Evolutionary conservation across 352 stramenopile genomes (phyloP).

Genomic region (Phytophthora melonis): DNA sequence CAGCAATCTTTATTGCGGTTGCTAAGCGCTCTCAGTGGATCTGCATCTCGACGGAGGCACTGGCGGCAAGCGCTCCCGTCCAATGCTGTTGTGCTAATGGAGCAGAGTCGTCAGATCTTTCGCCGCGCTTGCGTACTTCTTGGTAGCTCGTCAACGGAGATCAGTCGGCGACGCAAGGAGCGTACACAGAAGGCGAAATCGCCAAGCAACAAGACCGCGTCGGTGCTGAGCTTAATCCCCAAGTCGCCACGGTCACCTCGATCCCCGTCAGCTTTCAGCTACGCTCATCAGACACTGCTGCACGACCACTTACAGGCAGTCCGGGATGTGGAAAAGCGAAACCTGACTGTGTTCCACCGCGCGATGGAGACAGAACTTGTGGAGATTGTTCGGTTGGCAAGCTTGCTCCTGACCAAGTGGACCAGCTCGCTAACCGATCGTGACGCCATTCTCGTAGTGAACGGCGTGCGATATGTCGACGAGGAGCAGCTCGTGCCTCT

Average conservation of each 20-base stretch:
- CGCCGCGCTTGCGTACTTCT: conserved; percentile 65
- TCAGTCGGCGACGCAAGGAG: conserved; percentile 35
- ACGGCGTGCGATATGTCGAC: conserved; percentile 60
- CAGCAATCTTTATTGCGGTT: conserved; percentile 57
- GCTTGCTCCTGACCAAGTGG: conserved; percentile 64
- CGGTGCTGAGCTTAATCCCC: conserved; percentile 32
- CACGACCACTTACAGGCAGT: conserved; percentile 66
- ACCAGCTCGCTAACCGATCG: conserved; percentile 48
- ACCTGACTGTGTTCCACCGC: conserved; percentile 49
- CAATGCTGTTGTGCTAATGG: conserved; percentile 67
- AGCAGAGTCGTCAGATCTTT: conserved; percentile 66
- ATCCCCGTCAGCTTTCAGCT: conserved; percentile 53
- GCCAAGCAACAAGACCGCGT: conserved; percentile 17
- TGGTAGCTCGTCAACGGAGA: conserved; percentile 56
- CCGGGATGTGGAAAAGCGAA: conserved; percentile 40
- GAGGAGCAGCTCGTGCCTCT: conserved; percentile 70
- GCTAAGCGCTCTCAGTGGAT: conserved; percentile 55
- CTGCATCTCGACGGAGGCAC: conserved; percentile 37
- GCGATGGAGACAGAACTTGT: conserved; percentile 60
- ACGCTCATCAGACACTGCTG: conserved; percentile 65
- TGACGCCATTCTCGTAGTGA: conserved; percentile 52
- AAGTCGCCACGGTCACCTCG: conserved; percentile 46
- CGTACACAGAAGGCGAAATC: conserved; percentile 39
- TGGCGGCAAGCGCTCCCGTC: conserved; percentile 69
- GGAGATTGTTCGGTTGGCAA: conserved; percentile 54